Conservation (phyloP, 163 green algal genomes). For the Prototheca wickerhamii region DNA sequence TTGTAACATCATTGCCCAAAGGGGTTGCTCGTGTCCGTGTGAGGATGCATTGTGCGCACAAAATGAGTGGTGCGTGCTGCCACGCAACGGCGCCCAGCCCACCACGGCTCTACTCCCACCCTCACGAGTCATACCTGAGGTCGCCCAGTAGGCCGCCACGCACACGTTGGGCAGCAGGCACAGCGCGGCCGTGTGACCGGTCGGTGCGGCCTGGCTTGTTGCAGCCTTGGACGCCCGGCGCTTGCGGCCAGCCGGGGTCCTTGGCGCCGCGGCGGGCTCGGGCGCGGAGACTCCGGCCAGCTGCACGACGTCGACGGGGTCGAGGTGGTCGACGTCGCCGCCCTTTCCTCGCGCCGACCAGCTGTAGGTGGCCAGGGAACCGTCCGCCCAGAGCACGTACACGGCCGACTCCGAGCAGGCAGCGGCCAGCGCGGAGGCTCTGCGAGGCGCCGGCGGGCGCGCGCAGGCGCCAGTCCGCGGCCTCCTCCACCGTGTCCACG, state of each 20-base stretch:
- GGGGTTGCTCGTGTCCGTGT: too few species aligned
- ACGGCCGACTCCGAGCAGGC: not conserved
- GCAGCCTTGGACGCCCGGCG: not conserved
- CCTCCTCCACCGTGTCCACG: not conserved
- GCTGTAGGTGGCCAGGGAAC: slow-evolving; percentile 10
- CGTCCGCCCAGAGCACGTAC: slow-evolving; percentile 19
- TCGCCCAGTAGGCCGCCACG: too few species aligned
- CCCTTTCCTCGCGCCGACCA: not conserved
- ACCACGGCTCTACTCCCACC: too few species aligned
- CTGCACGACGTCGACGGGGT: not conserved
- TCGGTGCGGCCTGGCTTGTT: not conserved
- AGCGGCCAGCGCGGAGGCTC: slow-evolving; percentile 1
- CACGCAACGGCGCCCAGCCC: too few species aligned
- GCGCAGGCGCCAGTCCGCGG: not conserved
- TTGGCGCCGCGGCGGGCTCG: slow-evolving; percentile 4
- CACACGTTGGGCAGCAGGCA: too few species aligned
- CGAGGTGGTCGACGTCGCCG: not conserved
- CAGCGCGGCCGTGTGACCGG: too few species aligned
- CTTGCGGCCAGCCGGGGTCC: not conserved
- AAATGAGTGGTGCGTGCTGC: too few species aligned
- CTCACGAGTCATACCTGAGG: too few species aligned
- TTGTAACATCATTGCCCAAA: slow-evolving; percentile 15
- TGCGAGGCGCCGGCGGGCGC: not conserved
- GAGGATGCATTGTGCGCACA: too few species aligned
- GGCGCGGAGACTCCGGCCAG: not conserved